A percentile compares a stretch with the other conserved stretches of the same genome.
Conservation (phyloP, 805 yeast species). For the Wickerhamiella sorbophila region DNA sequence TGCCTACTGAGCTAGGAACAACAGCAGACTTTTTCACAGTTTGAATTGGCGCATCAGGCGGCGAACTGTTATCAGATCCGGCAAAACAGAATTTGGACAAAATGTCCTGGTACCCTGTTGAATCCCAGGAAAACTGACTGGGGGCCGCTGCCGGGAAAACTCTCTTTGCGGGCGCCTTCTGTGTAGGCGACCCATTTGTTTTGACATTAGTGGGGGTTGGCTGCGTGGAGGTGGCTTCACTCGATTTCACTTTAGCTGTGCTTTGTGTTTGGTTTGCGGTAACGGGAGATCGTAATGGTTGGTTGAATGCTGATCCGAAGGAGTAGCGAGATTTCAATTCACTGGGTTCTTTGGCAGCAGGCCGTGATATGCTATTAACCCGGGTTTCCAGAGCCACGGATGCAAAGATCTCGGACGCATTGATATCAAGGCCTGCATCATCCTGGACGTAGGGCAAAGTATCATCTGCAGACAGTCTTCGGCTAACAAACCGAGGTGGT, state of each 20-base stretch:
- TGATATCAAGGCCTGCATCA: background rate
- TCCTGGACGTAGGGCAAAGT: background rate
- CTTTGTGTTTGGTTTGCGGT: too few species aligned
- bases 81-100: constrained; percentile 28
- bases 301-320: constrained; percentile 19
- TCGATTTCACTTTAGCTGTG: too few species aligned
- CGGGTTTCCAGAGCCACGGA: constrained; percentile 6
- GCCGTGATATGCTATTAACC: constrained; percentile 1
- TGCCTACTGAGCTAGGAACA: background rate
- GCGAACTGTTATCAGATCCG: background rate
- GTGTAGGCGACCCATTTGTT: background rate
- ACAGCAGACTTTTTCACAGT: background rate
- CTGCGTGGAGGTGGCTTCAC: too few species aligned
- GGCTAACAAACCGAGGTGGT: background rate
- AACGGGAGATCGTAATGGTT: constrained; percentile 3
- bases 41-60: background rate
- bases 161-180: constrained; percentile 1
- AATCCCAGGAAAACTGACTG: constrained; percentile 18
- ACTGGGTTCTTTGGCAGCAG: constrained; percentile 1
- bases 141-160: constrained; percentile 1
- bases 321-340: constrained; percentile 21
- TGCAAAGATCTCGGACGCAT: constrained; percentile 3
- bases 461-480: background rate
- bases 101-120: constrained; percentile 27
- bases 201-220: too few species aligned